A percentile compares a stretch with the other conserved stretches of the same genome.
Evolutionary conservation across 2,329 filamentous ascomycete species (phyloP).

Genomic region (Colletotrichum eremochloae): DNA sequence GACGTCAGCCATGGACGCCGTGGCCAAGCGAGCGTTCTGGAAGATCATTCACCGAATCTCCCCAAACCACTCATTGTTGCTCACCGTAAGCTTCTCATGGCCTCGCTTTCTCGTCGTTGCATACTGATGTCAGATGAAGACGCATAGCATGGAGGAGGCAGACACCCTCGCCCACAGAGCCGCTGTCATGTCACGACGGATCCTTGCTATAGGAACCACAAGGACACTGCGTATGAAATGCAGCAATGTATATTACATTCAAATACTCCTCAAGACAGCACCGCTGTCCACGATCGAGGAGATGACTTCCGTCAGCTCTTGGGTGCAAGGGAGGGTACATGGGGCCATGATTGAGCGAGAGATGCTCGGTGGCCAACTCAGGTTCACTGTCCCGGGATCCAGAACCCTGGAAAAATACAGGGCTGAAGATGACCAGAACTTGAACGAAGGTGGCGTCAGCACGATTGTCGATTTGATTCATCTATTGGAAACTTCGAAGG

Average conservation of each 20-base stretch:
- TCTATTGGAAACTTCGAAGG: not conserved
- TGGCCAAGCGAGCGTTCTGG: constrained; percentile 83
- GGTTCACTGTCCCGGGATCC: constrained; percentile 51
- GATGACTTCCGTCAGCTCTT: constrained; percentile 68
- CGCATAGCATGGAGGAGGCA: constrained; percentile 86
- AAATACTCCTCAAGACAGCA: constrained; percentile 70
- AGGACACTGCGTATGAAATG: constrained; percentile 69
- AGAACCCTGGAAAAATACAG: not conserved
- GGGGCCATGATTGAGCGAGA: constrained; percentile 68
- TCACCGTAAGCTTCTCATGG: constrained; percentile 60
- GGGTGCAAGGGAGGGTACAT: constrained; percentile 66
- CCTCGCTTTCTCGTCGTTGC: no score
- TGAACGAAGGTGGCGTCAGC: constrained; percentile 60
- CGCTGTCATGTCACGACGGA: constrained; percentile 45
- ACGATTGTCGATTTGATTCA: not conserved
- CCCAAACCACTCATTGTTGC: constrained; percentile 74
- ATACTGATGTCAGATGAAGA: constrained; percentile 50
- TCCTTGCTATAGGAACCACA: constrained; percentile 74
- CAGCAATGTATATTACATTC: constrained; percentile 73
- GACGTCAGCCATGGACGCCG: constrained; percentile 79
- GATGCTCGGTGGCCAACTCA: constrained; percentile 74
- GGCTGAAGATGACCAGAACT: constrained; percentile 53
- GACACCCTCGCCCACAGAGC: constrained; percentile 73
- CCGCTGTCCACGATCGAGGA: constrained; percentile 68
- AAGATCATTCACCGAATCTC: constrained; percentile 75